Percentiles rank a stretch among this genome's conserved stretches.
Conservation (phyloP, 208 protist species). For the Histomonas meleagridis region DNA sequence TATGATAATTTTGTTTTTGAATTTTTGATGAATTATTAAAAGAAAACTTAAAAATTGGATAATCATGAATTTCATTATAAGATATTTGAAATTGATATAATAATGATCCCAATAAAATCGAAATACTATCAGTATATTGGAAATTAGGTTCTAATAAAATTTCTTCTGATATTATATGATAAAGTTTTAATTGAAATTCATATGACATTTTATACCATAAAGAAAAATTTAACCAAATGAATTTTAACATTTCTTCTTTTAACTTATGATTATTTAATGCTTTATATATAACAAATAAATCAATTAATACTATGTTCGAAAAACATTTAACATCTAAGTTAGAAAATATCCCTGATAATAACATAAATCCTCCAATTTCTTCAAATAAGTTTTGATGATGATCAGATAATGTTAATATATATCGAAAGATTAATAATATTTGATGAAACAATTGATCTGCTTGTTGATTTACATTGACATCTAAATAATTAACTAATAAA, state of each 20-base stretch:
- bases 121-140: too few relatives aligned
- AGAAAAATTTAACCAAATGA: background rate
- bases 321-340: background rate
- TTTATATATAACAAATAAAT: background rate
- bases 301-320: background rate
- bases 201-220: background rate
- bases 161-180: too few relatives aligned
- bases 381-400: background rate
- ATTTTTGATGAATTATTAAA: too few relatives aligned
- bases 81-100: too few relatives aligned
- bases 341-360: background rate
- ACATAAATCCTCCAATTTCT: background rate
- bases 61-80: too few relatives aligned
- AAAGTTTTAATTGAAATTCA: background rate
- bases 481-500: too few relatives aligned
- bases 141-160: too few relatives aligned
- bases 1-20: too few relatives aligned
- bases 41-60: too few relatives aligned
- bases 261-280: background rate
- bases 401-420: background rate
- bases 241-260: background rate
- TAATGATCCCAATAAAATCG: too few relatives aligned
- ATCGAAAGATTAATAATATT: background rate
- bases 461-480: too few relatives aligned
- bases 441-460: background rate